Conservation (phyloP, 2,329 filamentous ascomycete species). For the Pseudocercospora fuligena region DNA sequence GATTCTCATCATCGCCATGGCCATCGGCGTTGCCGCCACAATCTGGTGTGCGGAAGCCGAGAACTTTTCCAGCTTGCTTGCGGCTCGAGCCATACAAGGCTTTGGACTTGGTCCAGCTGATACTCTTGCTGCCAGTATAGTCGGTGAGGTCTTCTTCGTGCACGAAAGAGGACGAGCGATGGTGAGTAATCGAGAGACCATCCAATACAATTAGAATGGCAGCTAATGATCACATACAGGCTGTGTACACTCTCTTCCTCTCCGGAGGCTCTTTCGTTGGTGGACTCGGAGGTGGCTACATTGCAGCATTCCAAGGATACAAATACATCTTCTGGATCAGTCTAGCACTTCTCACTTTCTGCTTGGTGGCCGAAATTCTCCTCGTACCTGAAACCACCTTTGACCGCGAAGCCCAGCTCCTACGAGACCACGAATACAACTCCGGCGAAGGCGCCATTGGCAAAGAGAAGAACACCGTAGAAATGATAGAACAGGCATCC, state of each 20-base stretch:
- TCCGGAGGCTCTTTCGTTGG: slow-evolving; percentile 45
- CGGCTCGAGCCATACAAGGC: slow-evolving; percentile 46
- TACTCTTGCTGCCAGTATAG: slow-evolving; percentile 47
- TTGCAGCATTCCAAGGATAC: slow-evolving; percentile 43
- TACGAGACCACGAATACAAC: slow-evolving; percentile 5
- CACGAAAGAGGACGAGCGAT: slow-evolving; percentile 49
- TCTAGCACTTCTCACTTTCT: slow-evolving; percentile 42
- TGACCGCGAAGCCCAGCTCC: slow-evolving; percentile 40
- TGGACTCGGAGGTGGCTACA: slow-evolving; percentile 48
- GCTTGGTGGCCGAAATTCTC: slow-evolving; percentile 42
- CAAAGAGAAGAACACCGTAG: slow-evolving; percentile 32
- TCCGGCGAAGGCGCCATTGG: slow-evolving; percentile 17
- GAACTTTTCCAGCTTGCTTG: slow-evolving; percentile 44
- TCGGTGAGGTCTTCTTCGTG: slow-evolving; percentile 50
- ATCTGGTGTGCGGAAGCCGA: slow-evolving; percentile 49
- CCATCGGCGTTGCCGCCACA: slow-evolving; percentile 42
- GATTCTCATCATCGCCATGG: slow-evolving; percentile 43
- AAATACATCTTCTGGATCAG: slow-evolving; percentile 50
- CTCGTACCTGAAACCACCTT: slow-evolving; percentile 49
- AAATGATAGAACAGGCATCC: slow-evolving; percentile 30
- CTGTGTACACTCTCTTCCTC: slow-evolving; percentile 49
- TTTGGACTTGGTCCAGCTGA: slow-evolving; percentile 45
- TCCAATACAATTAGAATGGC: background rate
- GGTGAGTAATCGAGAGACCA: slow-evolving; percentile 29
- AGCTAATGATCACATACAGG: slow-evolving; percentile 32